Base-by-base conservation (phyloP, 306 rosid genomes). In the Sicyos edulis region DNA sequence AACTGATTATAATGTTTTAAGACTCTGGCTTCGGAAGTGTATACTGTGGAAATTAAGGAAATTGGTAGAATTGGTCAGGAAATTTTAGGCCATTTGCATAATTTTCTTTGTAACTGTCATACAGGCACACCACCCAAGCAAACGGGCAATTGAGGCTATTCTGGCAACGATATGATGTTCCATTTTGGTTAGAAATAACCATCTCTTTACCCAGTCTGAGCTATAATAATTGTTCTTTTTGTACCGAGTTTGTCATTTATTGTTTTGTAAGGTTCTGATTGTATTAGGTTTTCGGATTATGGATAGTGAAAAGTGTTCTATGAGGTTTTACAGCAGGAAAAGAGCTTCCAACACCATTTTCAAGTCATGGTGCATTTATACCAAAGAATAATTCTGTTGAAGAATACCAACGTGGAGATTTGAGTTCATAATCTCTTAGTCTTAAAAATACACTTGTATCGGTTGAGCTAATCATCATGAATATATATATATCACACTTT, bases 1-100 rank as follows among this genome's bases (percentile, higher is more conserved):
- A 45, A 29, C 54, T 45, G 55, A 67, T 21, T 21, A 67, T 67
- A 67, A 64, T 67, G 47, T 67, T 44, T 44, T 67, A 24, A 49
- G 44, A 24, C 21, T 68, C 57, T 47, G 42, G 54, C 56, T 14
- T 50, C 15, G 15, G 15, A 68, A 47, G 55, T 68, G 58, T 68
- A 49, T 49, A 49, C 73, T 7, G 42, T 45, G 8, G 56, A 15
- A 45, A 13, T 45, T 24, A 42, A 21, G 57, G 22, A 49, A 68
- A 47, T 47, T 56, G 13, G 57, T 49, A 68, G 56, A 68, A 67
- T 67, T 66, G 16, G 37, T 12, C 42, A 26, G 53, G 53, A 47
- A 64, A 64, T n/a, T 5, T 63, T 63, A 32, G 16, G 70, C 26
- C 26, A 4, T 53, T 42, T 66, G 72, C 72, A 22, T 66, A 20